phyloP scores from a whole-genome alignment of 208 protist genomes.

The Crithidia acanthocephali region DNA sequence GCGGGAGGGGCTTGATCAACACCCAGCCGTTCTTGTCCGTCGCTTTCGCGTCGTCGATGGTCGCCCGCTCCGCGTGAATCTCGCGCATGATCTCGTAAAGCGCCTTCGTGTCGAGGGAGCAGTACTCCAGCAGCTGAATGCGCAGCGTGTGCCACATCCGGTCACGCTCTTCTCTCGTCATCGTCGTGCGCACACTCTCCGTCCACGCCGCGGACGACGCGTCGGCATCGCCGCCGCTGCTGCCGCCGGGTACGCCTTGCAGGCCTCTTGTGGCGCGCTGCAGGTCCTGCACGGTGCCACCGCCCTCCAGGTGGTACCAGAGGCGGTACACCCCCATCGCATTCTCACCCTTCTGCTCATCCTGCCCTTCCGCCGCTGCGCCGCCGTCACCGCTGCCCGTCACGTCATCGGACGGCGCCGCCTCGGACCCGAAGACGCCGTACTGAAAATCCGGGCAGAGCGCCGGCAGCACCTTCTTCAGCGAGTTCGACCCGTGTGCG shows the following conservation, averaged over 20 bases:
- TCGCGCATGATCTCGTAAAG: constrained; percentile 92
- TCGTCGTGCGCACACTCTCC: constrained; percentile 23
- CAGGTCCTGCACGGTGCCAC: constrained; percentile 76
- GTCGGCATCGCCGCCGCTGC: neutral
- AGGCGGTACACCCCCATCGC: constrained; percentile 90
- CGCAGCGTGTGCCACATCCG: constrained; percentile 77
- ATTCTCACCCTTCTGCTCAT: constrained; percentile 87
- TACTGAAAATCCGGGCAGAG: constrained; percentile 89
- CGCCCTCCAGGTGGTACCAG: constrained; percentile 90
- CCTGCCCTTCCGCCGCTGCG: constrained; percentile 26
- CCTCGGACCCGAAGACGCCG: constrained; percentile 80
- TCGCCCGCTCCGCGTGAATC: constrained; percentile 69
- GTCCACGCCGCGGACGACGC: constrained; percentile 9
- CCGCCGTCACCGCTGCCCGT: constrained; percentile 4
- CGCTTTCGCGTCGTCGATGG: constrained; percentile 38
- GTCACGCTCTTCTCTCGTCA: constrained; percentile 60
- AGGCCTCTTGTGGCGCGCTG: constrained; percentile 31
- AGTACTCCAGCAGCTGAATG: constrained; percentile 92
- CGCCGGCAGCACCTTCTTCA: constrained; percentile 91
- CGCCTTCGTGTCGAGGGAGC: constrained; percentile 86
- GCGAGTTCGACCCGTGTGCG: constrained; percentile 84
- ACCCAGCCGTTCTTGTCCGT: constrained; percentile 88
- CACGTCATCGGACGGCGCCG: constrained; percentile 10
- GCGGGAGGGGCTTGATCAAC: constrained; percentile 55
- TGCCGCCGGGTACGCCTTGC: neutral